These are phyloP conservation scores for Exophiala xenobiotica DNA, from an alignment of 2,329 filamentous ascomycete species.

Conservation along the genomic window DNA sequence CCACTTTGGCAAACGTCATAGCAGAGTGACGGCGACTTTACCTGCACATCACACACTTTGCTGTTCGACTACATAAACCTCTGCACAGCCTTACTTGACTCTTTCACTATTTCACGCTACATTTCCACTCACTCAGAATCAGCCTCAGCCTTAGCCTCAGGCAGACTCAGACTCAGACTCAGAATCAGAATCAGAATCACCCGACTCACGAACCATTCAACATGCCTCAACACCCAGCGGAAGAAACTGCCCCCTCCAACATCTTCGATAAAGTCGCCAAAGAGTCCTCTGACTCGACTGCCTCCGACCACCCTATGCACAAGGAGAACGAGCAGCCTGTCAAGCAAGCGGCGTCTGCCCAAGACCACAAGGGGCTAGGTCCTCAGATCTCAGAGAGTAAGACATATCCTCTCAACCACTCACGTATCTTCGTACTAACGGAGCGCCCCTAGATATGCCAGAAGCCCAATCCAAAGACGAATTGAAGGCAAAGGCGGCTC, in stretches of 20 bases:
- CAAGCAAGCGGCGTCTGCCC: slow-evolving; percentile 34
- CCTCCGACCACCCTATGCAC: slow-evolving; percentile 39
- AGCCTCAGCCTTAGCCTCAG: no score
- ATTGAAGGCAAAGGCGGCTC: slow-evolving; percentile 62
- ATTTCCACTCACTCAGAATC: no score
- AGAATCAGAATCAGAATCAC: no score
- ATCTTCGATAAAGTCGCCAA: slow-evolving; percentile 40
- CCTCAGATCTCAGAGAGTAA: slow-evolving; percentile 47
- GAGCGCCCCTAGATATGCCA: slow-evolving; percentile 39
- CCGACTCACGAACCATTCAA: slow-evolving; percentile 21
- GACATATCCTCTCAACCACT: slow-evolving; percentile 21
- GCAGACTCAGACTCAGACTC: no score
- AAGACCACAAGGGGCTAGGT: slow-evolving; percentile 44
- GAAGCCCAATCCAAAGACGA: slow-evolving; percentile 62
- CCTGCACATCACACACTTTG: no score
- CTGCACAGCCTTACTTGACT: no score
- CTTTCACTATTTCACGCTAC: no score
- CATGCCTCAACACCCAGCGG: slow-evolving; percentile 41
- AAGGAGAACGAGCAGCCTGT: slow-evolving; percentile 16
- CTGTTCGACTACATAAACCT: not conserved
- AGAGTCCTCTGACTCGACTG: slow-evolving; percentile 39
- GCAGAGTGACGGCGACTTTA: not conserved
- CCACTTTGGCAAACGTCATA: not conserved
- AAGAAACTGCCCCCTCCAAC: slow-evolving; percentile 37
- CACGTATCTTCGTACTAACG: not conserved